Base-by-base conservation (phyloP, 192 early-diverging fungal species). In the Ambispora gerdemannii region DNA sequence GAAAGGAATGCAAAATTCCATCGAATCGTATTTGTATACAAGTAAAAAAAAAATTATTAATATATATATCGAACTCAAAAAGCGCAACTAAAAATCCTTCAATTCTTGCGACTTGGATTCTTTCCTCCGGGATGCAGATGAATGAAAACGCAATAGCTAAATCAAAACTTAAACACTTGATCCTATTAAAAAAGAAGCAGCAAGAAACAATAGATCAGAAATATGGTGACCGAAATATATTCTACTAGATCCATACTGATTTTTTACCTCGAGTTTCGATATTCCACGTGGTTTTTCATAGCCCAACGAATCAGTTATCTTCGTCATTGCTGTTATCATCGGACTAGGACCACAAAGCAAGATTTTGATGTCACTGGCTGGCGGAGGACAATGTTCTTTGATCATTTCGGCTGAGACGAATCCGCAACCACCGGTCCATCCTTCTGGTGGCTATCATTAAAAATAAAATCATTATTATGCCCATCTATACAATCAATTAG, bases 301-400 rank as follows among this genome's bases (percentile, higher is more conserved):
- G 51, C 94, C 94, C 30, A 94, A 81, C 31, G 91, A 87, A 51
- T 82, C 83, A 55, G 87, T 82, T 67, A 81, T 58, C 62, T 78
- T 84, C 67, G 83, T 79, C 92, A 95, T 92, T 67, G 89, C 91
- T 70, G 86, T 85, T 78, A 92, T 78, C 90, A 96, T 95, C 3
- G 94, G 94, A 50, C 87, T 89, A 28, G 94, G 93, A 35, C 95
- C 95, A 76, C 95, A 96, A 19, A 97, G 74, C 32, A 97, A 81
- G 47, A 97, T 80, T 84, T 96, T 96, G 80, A 91, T 82, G 71
- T 93, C 89, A 34, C 82, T 61, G 24, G 92, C 89, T 19, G 92
- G 91, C 15, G 73, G 77, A 19, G 94, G 93, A 68, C 85, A 82
- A 74, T 84, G 74, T 72, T 91, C 67, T 22, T 82, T 74, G 72